Percentiles rank a stretch among this genome's conserved stretches.
These are phyloP conservation scores for Cryphonectria parasitica DNA, from an alignment of 2,329 filamentous ascomycete species.

Conservation along the genomic window DNA sequence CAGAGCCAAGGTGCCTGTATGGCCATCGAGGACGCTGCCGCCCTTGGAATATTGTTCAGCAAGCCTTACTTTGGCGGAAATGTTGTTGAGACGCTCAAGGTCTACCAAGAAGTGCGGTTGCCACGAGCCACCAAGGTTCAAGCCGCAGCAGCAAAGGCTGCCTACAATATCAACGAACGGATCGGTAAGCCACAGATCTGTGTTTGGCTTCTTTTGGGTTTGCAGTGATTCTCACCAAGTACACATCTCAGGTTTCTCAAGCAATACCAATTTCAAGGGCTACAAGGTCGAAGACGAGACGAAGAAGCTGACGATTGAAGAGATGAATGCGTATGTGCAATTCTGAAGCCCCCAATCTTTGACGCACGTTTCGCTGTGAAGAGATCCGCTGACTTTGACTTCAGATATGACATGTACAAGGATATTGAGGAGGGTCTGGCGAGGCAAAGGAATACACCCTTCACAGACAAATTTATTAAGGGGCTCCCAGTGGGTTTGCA, in stretches of 20 bases:
- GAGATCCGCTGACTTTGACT: not conserved
- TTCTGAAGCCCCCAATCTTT: accelerated
- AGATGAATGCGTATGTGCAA: constrained; percentile 65
- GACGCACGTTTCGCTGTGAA: not conserved
- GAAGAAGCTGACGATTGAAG: constrained; percentile 67
- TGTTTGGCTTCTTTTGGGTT: not conserved
- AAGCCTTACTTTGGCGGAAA: constrained; percentile 50
- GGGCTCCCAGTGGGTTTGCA: constrained; percentile 53
- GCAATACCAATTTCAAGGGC: constrained; percentile 57
- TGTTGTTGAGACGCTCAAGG: constrained; percentile 49
- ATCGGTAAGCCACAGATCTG: constrained; percentile 47
- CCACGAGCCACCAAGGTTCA: constrained; percentile 61
- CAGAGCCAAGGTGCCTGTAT: constrained; percentile 72
- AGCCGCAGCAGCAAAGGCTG: constrained; percentile 59
- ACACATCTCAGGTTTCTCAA: constrained; percentile 56
- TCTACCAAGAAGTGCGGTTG: constrained; percentile 58
- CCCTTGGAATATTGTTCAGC: constrained; percentile 64
- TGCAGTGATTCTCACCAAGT: not conserved
- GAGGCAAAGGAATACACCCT: constrained; percentile 38
- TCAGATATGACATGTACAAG: constrained; percentile 61
- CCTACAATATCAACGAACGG: constrained; percentile 65
- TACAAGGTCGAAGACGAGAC: constrained; percentile 67
- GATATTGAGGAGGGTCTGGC: constrained; percentile 57
- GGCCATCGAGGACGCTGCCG: constrained; percentile 69
- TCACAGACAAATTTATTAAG: constrained; percentile 43